Conservation (phyloP, 1,284 basidiomycete genomes). For the Pholiota adiposa region DNA sequence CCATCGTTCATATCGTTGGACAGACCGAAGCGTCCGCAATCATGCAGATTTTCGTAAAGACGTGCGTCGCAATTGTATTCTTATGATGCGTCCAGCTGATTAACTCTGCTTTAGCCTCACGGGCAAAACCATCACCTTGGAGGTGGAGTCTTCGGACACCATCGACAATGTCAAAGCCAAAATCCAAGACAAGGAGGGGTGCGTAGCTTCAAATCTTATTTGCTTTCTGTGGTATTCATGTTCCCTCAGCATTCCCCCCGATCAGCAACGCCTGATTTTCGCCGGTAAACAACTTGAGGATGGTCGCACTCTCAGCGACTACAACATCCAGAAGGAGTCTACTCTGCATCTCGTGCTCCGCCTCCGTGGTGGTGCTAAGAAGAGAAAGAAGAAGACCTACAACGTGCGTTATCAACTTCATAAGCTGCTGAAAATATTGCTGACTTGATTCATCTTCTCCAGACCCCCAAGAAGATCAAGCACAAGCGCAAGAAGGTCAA, state of each 20-base stretch:
- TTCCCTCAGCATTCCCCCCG: constrained; percentile 78
- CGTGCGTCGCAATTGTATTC: constrained; percentile 52
- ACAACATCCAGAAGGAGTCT: constrained; percentile 77
- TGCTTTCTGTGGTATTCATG: not conserved
- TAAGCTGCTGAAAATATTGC: not conserved
- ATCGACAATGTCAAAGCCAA: constrained; percentile 99
- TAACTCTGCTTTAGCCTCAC: constrained; percentile 71
- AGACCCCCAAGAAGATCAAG: constrained; percentile 99
- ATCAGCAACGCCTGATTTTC: constrained; percentile 98
- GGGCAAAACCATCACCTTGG: constrained; percentile 98
- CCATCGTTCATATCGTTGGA: constrained; percentile 85
- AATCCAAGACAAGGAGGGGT: constrained; percentile 97
- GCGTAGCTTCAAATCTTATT: constrained; percentile 30
- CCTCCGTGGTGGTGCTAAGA: constrained; percentile 97
- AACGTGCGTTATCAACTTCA: constrained; percentile 53
- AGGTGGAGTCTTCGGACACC: constrained; percentile 96
- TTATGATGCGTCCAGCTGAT: constrained; percentile 7
- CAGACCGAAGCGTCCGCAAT: constrained; percentile 73
- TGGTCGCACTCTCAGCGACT: constrained; percentile 88
- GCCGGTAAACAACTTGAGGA: constrained; percentile 98
- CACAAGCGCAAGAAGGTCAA: constrained; percentile 99
- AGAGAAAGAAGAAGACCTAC: constrained; percentile 99
- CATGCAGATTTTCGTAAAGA: constrained; percentile 97
- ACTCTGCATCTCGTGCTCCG: constrained; percentile 96
- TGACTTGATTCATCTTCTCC: constrained; percentile 15